These are phyloP conservation scores for Raphanus hybrid DNA, from an alignment of 441 rosid species.

Conservation along the genomic window DNA sequence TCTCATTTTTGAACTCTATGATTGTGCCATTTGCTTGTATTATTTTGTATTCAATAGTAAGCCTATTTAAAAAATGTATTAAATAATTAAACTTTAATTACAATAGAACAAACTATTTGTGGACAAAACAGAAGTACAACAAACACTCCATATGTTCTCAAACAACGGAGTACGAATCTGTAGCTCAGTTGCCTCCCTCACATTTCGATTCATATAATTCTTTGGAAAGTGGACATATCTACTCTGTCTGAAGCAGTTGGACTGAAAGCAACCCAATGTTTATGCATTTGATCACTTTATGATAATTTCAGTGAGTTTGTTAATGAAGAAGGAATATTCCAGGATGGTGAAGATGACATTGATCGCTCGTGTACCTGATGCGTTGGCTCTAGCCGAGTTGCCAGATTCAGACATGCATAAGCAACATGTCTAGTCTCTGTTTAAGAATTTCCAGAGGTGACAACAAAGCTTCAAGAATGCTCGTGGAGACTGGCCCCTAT, in stretches of 20 bases:
- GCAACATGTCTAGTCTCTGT: neutral
- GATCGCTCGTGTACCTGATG: neutral
- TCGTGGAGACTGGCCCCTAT: neutral
- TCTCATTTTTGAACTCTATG: too few relatives aligned
- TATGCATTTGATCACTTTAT: neutral
- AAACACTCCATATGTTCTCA: neutral
- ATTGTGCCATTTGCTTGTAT: too few relatives aligned
- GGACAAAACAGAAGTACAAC: neutral
- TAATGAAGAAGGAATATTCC: neutral
- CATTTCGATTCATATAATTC: neutral
- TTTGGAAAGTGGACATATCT: neutral
- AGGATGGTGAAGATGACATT: neutral
- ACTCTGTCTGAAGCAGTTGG: neutral
- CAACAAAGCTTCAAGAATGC: neutral
- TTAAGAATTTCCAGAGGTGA: neutral
- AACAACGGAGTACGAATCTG: neutral
- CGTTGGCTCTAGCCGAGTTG: neutral
- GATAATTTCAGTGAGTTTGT: neutral
- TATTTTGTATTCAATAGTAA: too few relatives aligned
- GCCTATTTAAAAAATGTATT: too few relatives aligned
- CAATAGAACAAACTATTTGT: neutral
- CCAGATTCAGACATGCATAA: neutral
- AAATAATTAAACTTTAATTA: neutral
- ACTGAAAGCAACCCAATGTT: neutral
- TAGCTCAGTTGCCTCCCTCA: neutral